A percentile compares a stretch with the other conserved stretches of the same genome.
Evolutionary conservation across 2,329 filamentous ascomycete genomes (phyloP).

Genomic region (Beauveria medogensis): DNA sequence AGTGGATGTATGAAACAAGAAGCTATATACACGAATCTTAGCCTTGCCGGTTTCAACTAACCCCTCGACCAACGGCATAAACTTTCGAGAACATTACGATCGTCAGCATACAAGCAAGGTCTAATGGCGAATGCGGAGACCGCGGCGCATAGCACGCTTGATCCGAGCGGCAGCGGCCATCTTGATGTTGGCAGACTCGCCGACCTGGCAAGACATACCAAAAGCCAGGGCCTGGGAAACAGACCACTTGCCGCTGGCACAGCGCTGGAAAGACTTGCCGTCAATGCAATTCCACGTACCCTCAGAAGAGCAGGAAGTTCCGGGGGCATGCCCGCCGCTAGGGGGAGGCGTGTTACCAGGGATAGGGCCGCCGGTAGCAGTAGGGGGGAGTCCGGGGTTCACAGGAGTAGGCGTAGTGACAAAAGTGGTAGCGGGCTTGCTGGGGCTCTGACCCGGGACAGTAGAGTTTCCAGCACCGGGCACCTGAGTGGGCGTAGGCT

Average conservation of each 20-base stretch:
- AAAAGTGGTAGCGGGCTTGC: slow-evolving; percentile 6
- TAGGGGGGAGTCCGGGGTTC: background rate
- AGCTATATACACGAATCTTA: too few relatives aligned
- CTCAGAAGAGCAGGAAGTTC: slow-evolving; percentile 38
- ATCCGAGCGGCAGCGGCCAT: slow-evolving; percentile 20
- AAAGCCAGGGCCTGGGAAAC: slow-evolving; percentile 30
- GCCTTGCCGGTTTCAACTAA: too few relatives aligned
- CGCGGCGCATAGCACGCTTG: slow-evolving; percentile 20
- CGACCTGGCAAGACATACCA: slow-evolving; percentile 37
- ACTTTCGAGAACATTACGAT: too few relatives aligned
- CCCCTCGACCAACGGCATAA: too few relatives aligned
- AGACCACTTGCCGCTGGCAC: slow-evolving; percentile 45
- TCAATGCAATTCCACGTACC: slow-evolving; percentile 47
- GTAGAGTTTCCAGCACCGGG: background rate
- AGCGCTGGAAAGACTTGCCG: slow-evolving; percentile 45
- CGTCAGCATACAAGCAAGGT: too few relatives aligned
- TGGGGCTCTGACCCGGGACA: background rate
- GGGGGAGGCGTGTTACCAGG: slow-evolving; percentile 5
- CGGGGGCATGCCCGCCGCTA: slow-evolving; percentile 27
- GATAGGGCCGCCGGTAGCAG: slow-evolving; percentile 12
- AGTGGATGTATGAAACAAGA: too few relatives aligned
- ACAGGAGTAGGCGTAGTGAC: slow-evolving; percentile 13
- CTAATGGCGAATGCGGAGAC: slow-evolving; percentile 14
- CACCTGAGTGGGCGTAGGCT: background rate
- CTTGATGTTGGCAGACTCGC: slow-evolving; percentile 31